Evolutionary conservation across 2,329 filamentous ascomycete genomes (phyloP).

Genomic region (Harringtonia aguacate): DNA sequence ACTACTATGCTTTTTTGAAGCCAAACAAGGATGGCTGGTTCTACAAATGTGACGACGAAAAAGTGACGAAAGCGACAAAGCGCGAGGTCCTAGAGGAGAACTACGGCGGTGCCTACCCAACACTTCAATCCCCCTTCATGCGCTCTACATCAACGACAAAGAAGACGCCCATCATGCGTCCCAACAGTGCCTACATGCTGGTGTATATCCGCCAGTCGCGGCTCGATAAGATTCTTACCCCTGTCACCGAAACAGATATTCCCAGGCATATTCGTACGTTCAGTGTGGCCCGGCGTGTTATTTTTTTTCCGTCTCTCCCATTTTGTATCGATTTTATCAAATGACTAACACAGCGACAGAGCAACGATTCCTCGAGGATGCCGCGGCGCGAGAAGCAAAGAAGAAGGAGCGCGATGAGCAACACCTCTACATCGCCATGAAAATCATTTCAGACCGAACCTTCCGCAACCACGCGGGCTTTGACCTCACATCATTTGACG

Average conservation of each 20-base stretch:
- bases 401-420: constrained; percentile 88
- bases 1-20: constrained; percentile 97
- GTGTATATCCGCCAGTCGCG: constrained; percentile 88
- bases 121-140: constrained; percentile 28
- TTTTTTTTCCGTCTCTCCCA: too few relatives aligned
- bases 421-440: constrained; percentile 80
- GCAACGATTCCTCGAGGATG: constrained; percentile 71
- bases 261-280: constrained; percentile 67
- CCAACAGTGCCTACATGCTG: constrained; percentile 94
- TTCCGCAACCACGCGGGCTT: constrained; percentile 76
- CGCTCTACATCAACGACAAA: constrained; percentile 41
- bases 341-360: constrained; percentile 30
- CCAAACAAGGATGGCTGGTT: constrained; percentile 88
- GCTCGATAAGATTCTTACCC: constrained; percentile 70
- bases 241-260: constrained; percentile 66
- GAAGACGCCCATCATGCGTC: constrained; percentile 48
- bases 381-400: constrained; percentile 60
- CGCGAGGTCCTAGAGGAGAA: constrained; percentile 94
- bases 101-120: constrained; percentile 75
- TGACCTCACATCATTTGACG: constrained; percentile 65
- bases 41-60: constrained; percentile 95
- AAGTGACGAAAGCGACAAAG: constrained; percentile 86
- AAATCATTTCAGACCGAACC: constrained; percentile 70
- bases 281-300: too few relatives aligned
- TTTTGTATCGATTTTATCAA: background rate